A percentile compares a stretch with the other conserved stretches of the same genome.
Conservation (phyloP, 2,329 filamentous ascomycete species). For the Magnaporthiopsis incrustans region DNA sequence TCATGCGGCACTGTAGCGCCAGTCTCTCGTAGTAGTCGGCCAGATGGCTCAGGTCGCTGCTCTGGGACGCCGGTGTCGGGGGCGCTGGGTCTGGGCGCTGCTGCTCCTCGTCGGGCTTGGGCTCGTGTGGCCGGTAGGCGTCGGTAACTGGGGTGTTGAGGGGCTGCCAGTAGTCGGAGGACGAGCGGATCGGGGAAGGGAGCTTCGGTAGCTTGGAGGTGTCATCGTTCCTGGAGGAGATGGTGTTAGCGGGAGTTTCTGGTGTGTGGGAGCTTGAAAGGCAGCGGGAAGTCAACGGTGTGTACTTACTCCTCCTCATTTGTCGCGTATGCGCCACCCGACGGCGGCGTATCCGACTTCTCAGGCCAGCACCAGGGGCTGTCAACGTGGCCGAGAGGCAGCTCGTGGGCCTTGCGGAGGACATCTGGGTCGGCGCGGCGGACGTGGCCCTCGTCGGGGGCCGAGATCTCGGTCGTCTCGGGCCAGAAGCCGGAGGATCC, state of each 20-base stretch:
- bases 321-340: not conserved
- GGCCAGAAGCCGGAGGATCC: not conserved
- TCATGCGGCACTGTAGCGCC: not conserved
- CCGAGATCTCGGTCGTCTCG: slow-evolving; percentile 1
- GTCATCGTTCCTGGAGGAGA: not conserved
- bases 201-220: not conserved
- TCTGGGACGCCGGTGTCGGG: not conserved
- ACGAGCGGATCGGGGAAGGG: not conserved
- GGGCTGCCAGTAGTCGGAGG: not conserved
- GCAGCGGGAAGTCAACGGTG: not conserved
- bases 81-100: not conserved
- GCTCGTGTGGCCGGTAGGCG: not conserved
- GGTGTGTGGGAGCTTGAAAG: not conserved
- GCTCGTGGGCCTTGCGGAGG: not conserved
- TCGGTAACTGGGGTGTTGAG: not conserved
- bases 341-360: not conserved
- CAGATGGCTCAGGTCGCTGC: not conserved
- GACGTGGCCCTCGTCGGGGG: not conserved
- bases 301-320: not conserved
- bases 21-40: not conserved
- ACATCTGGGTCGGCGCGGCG: not conserved
- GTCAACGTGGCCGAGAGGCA: not conserved
- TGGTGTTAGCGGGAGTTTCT: not conserved
- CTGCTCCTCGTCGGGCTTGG: not conserved
- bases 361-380: slow-evolving; percentile 7